Base-by-base conservation (phyloP, 305 asterid species). In the Stenogyne calaminthoides region DNA sequence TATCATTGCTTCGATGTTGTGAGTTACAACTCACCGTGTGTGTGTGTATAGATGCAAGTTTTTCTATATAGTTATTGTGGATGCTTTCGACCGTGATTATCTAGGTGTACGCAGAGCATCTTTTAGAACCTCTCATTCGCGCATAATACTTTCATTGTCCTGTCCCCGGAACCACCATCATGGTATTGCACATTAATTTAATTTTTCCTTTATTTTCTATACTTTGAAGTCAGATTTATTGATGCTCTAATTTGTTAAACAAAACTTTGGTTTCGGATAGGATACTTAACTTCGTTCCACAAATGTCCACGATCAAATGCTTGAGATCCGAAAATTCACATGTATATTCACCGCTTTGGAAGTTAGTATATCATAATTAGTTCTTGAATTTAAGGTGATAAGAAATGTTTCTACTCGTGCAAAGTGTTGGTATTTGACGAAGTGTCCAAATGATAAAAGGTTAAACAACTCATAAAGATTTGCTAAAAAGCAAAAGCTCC, bases 91-190 rank as follows among this genome's bases (percentile, higher is more conserved):
- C 61, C 39, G 7, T 71, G 69, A 63, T 36, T 47, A 25, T 60
- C 79, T 82, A 93, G 99, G 99, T 94, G 67, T 94, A 94, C 71
- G 85, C 97, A 5, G 97, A 94, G 85, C 96, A 94, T 83, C 97
- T 91, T 58, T 76, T 94, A 87, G 93, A 94, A 65, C 99, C 97
- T 71, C 94, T 94, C 73, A n/a, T n/a, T 70, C 90, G 83, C 91
- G 82, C 87, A 94, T 97, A 8, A 79, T 94, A 70, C 86, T 88
- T 79, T 74, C 93, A 51, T 81, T 94, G 59, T 85, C 97, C 15
- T 97, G 97, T 78, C n/a, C 92, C 96, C 5, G 87, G 84, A 84
- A 94, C 99, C 19, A 86, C 89, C 63, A 83, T 90, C 74, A 63
- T 94, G 97, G 97, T 93, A 90, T n/a, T 69, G 64, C 69, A 16